Percentiles rank a stretch among this genome's conserved stretches.
Evolutionary conservation across 2,329 filamentous ascomycete species (phyloP).

Genomic region (Aureobasidium zeae): DNA sequence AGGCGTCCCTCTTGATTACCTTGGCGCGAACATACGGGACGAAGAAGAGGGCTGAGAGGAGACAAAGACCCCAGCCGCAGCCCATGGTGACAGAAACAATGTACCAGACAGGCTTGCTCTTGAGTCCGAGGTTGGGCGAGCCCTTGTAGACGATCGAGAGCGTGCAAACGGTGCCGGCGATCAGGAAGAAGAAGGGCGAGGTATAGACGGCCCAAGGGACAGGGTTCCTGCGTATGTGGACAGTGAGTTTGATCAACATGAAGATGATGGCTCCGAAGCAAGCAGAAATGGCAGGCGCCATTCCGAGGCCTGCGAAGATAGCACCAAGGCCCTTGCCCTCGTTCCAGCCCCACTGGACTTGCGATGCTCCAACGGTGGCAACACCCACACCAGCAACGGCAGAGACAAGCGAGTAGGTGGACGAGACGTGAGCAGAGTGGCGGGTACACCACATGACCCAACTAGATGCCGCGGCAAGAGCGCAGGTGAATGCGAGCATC

Average conservation of each 20-base stretch:
- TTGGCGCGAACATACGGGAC: conserved; percentile 27
- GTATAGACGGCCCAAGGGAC: conserved; percentile 42
- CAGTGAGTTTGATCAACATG: conserved; percentile 39
- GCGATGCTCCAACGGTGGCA: conserved; percentile 40
- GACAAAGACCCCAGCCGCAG: conserved; percentile 26
- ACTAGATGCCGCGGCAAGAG: conserved; percentile 37
- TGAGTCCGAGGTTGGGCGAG: conserved; percentile 35
- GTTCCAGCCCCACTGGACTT: conserved; percentile 36
- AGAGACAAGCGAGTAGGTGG: conserved; percentile 52
- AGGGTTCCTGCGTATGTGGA: conserved; percentile 41
- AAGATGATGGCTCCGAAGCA: conserved; percentile 43
- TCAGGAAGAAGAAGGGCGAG: conserved; percentile 41
- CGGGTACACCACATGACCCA: conserved; percentile 51
- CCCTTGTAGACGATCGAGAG: conserved; percentile 50
- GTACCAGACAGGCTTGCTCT: conserved; percentile 32
- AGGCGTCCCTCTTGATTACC: conserved; percentile 26
- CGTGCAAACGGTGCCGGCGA: conserved; percentile 41
- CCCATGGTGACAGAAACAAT: conserved; percentile 44
- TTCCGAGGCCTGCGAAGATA: conserved; percentile 36
- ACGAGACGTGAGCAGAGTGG: conserved; percentile 50
- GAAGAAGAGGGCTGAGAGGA: conserved; percentile 36
- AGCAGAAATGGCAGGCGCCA: conserved; percentile 41
- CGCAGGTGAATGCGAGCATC: conserved; percentile 38
- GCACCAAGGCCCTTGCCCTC: conserved; percentile 36
- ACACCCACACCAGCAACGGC: conserved; percentile 53